Evolutionary conservation across 257 asterid species (phyloP).

Genomic region (Solanum chmielewskii): DNA sequence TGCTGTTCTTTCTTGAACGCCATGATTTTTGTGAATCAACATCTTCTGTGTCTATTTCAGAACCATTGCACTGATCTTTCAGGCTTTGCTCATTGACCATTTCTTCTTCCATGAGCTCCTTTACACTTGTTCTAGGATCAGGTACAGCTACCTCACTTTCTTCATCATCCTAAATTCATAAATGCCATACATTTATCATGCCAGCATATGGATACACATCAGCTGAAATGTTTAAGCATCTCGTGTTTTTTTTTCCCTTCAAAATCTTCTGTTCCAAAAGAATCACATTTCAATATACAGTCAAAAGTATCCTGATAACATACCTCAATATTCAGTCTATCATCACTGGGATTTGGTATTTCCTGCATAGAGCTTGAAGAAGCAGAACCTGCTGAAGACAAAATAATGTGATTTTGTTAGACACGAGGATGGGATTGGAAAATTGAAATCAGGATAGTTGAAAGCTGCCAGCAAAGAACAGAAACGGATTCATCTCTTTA

Average conservation of each 20-base stretch:
- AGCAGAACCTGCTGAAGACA: conserved; percentile 1
- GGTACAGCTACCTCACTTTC: conserved; percentile 18
- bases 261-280: neutral
- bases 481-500: neutral
- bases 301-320: neutral
- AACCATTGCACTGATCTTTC: conserved; percentile 13
- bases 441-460: neutral
- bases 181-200: neutral
- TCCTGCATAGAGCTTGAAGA: neutral
- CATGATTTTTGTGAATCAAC: conserved; percentile 13
- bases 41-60: conserved; percentile 20
- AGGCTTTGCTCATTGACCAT: conserved; percentile 44
- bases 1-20: conserved; percentile 24
- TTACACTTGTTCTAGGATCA: conserved; percentile 59
- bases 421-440: neutral
- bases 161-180: conserved; percentile 29
- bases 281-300: neutral
- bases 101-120: conserved; percentile 93
- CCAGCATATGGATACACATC: neutral
- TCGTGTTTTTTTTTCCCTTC: neutral
- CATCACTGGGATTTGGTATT: neutral
- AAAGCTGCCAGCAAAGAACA: neutral
- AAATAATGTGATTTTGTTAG: neutral
- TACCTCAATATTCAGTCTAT: neutral
- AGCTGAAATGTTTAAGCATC: neutral